Conservation (phyloP, 2,329 filamentous ascomycete species). For the Colletotrichum chrysophilum region DNA sequence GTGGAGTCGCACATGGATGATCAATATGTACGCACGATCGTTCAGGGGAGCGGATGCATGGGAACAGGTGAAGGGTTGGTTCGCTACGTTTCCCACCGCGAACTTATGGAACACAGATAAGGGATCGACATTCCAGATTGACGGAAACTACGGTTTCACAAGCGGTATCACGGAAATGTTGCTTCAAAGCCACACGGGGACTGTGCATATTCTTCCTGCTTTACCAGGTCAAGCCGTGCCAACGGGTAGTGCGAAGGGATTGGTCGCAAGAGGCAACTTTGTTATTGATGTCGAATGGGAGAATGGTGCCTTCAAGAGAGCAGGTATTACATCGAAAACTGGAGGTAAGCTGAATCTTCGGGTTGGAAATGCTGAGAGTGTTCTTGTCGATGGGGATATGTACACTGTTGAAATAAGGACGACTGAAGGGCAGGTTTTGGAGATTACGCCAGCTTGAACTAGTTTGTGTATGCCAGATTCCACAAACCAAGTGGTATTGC, state of each 20-base stretch:
- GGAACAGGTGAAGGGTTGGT: conserved; percentile 36
- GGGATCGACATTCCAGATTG: conserved; percentile 46
- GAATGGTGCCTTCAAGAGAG: neutral
- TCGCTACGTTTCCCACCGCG: conserved; percentile 40
- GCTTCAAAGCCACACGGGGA: conserved; percentile 39
- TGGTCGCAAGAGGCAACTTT: neutral
- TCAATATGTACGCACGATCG: neutral
- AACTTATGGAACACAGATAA: conserved; percentile 41
- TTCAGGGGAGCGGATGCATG: conserved; percentile 28
- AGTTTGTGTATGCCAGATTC: neutral
- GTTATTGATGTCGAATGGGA: neutral
- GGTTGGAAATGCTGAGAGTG: neutral
- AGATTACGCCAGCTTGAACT: neutral
- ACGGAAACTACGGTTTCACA: conserved; percentile 53
- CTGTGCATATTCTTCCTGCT: conserved; percentile 30
- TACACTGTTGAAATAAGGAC: neutral
- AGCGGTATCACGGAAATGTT: conserved; percentile 49
- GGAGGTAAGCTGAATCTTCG: neutral
- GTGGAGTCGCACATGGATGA: neutral
- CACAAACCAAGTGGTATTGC: neutral
- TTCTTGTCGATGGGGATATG: neutral
- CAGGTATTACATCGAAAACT: neutral
- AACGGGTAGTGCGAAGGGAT: neutral
- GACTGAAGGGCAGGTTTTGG: neutral
- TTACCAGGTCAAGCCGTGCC: neutral